Evolutionary conservation across 1,284 basidiomycete species (phyloP), one percentile per base, ranked within the genome.

Genomic region (Cystobasidium pallidum): DNA sequence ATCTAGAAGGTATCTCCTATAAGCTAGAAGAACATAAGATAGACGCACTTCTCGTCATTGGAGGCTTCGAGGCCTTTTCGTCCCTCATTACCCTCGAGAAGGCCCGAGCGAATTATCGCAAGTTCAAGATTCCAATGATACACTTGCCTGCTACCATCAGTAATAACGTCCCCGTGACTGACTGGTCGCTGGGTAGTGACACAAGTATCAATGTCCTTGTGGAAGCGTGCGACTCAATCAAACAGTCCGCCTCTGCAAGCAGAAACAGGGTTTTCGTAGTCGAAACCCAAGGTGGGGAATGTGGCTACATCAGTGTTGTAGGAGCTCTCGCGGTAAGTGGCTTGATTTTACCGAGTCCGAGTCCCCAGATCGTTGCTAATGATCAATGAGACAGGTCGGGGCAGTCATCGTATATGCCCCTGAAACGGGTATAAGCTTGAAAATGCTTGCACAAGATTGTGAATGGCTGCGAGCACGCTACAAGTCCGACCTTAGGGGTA

Each of bases 181-280:
- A 99, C 81, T 94, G 92, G 81, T 94, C 92, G 80, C 83, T 99
- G 66, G 95, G 95, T 17, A 91, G 89, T 75, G 95, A 99, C 80
- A 99, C 95, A 39, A 92, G 91, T 80, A 84, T 99, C 84, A 98
- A 98, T 80, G 93, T 94, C 1, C 85, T 99, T n/a, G 93, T 98
- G 45, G 90, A 93, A 74, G 94, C 96, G 2, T 98, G 94, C 80
- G 96, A 99, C 82, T 89, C 94, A 36, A 96, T 99, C 83, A 96
- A 94, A 84, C 96, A 99, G 85, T 94, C 91, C 78, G 95, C 96
- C 4, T 91, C 91, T 63, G 95, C 95, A 6, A 94, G 91, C 78
- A 83, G 95, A 75, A 95, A 98, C 81, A 85, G 95, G 58, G 94
- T 97, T 67, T 99, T 99, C 80, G 91, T 99, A 1, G 92, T 99